phyloP scores from a whole-genome alignment of 225 moss, liverwort and hornwort species.

The Pleurozium schreberi region DNA sequence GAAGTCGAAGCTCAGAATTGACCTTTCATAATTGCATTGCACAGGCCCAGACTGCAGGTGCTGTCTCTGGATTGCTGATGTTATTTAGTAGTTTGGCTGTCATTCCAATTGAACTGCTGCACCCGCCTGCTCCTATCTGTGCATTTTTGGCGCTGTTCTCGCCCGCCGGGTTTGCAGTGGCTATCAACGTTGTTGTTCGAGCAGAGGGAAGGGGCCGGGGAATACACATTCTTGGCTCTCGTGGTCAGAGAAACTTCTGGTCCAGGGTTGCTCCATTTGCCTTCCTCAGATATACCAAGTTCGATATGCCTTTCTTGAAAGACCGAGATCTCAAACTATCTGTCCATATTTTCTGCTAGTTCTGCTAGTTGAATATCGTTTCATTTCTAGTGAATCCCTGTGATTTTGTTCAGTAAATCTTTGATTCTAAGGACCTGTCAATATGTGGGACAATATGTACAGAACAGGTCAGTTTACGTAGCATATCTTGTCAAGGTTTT shows the following conservation, averaged over 20 bases:
- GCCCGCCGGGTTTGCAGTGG: constrained; percentile 68
- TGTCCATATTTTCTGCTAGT: neutral
- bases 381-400: neutral
- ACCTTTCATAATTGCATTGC: neutral
- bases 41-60: constrained; percentile 55
- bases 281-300: constrained; percentile 3
- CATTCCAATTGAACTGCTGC: constrained; percentile 77
- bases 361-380: neutral
- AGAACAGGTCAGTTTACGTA: constrained; percentile 6
- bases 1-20: neutral
- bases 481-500: neutral
- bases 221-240: constrained; percentile 30
- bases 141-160: constrained; percentile 67
- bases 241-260: constrained; percentile 57
- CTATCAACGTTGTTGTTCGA: constrained; percentile 73
- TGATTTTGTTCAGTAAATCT: neutral
- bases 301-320: neutral
- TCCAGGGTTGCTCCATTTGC: constrained; percentile 71
- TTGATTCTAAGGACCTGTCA: neutral
- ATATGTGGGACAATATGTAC: neutral
- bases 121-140: constrained; percentile 59
- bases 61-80: constrained; percentile 65
- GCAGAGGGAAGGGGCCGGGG: constrained; percentile 84
- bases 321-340: neutral
- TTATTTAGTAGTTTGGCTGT: constrained; percentile 70